These are phyloP conservation scores for Eutypa lata DNA, from an alignment of 2,329 filamentous ascomycete species.

Conservation along the genomic window DNA sequence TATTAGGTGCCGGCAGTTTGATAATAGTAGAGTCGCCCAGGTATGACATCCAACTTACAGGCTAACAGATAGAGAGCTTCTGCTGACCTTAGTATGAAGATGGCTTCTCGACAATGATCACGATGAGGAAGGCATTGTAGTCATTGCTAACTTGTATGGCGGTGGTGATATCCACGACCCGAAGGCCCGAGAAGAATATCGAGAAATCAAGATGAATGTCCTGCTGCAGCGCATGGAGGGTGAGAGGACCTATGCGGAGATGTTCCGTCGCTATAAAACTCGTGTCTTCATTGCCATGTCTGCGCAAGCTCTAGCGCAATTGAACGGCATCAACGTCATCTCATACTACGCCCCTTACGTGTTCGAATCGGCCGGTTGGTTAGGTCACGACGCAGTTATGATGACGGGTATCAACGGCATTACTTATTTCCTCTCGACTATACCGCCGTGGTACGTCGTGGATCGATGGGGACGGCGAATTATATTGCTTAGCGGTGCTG, in stretches of 20 bases:
- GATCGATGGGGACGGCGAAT: conserved; percentile 86
- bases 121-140: conserved; percentile 96
- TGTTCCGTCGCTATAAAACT: conserved; percentile 90
- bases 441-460: conserved; percentile 96
- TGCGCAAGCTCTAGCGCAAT: conserved; percentile 88
- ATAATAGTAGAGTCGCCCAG: conserved; percentile 95
- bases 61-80: conserved; percentile 1
- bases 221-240: conserved; percentile 91
- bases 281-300: conserved; percentile 99
- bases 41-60: conserved; percentile 42
- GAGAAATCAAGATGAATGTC: conserved; percentile 98
- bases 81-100: conserved; percentile 46
- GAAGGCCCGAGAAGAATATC: conserved; percentile 92
- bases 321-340: conserved; percentile 99
- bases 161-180: conserved; percentile 91
- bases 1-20: conserved; percentile 82
- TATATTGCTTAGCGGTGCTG: conserved; percentile 84
- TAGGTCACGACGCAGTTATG: conserved; percentile 82
- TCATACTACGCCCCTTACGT: conserved; percentile 97
- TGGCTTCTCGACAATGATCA: conserved; percentile 98
- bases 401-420: conserved; percentile 96
- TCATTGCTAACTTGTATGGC: conserved; percentile 96
- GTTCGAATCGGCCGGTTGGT: conserved; percentile 96
- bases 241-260: conserved; percentile 84
- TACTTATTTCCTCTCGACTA: conserved; percentile 86